Evolutionary conservation across 495 filamentous ascomycete species (phyloP).

Genomic region (Articulospora tetracladia): DNA sequence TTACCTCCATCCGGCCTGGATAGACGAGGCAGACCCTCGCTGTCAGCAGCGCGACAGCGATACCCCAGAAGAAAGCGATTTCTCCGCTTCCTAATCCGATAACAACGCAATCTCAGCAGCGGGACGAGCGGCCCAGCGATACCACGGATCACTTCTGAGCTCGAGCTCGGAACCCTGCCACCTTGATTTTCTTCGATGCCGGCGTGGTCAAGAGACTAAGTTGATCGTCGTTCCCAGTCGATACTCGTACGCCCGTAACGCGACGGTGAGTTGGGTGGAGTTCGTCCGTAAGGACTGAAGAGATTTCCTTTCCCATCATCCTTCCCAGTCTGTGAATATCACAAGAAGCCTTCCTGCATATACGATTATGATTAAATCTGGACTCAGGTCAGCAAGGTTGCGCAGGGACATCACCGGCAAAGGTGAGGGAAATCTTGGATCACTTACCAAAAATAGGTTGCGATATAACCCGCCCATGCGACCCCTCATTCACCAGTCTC

Average conservation of each 20-base stretch:
- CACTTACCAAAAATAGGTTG: constrained; percentile 15
- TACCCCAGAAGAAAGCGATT: constrained; percentile 5
- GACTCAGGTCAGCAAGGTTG: constrained; percentile 8
- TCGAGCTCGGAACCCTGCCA: not conserved
- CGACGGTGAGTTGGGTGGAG: not conserved
- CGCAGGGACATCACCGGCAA: not conserved
- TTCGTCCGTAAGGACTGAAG: not conserved
- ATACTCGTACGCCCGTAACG: not conserved
- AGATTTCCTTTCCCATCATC: not conserved
- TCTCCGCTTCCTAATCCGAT: not conserved
- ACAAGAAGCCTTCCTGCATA: not conserved
- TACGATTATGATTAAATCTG: not conserved
- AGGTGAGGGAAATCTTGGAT: not conserved
- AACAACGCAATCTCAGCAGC: constrained; percentile 7
- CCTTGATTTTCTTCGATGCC: not conserved
- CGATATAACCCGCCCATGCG: not conserved
- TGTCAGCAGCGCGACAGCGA: constrained; percentile 1
- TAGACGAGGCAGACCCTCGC: constrained; percentile 1
- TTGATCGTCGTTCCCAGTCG: not conserved
- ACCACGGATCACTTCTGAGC: constrained; percentile 6
- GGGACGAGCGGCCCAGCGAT: not conserved
- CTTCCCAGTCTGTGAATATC: not conserved
- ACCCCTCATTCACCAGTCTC: constrained; percentile 23
- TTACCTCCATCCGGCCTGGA: not conserved
- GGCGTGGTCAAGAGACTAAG: not conserved